Evolutionary conservation across 106 monocot species (phyloP).

Genomic region (Vanilla planifolia): DNA sequence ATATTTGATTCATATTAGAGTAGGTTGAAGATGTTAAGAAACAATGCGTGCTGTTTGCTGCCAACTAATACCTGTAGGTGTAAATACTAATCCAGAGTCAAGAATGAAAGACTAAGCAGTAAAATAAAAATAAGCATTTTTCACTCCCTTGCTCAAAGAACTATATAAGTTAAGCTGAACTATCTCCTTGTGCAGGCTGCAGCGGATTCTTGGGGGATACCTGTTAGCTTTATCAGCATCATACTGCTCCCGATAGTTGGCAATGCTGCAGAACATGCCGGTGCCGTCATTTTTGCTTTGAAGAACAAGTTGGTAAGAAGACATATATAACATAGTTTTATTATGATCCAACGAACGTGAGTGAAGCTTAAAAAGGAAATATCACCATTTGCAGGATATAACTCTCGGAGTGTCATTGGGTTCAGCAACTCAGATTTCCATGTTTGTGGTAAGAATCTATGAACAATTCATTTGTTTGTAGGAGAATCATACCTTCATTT

Average conservation of each 20-base stretch:
- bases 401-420: constrained; percentile 86
- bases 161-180: too few species aligned
- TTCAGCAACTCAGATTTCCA: constrained; percentile 81
- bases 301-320: constrained; percentile 80
- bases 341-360: neutral
- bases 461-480: neutral
- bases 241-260: constrained; percentile 79
- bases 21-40: too few species aligned
- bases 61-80: too few species aligned
- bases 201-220: constrained; percentile 48
- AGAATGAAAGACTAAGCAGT: too few species aligned
- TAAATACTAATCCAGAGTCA: too few species aligned
- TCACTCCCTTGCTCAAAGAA: too few species aligned
- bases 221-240: constrained; percentile 67
- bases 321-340: neutral
- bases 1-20: too few species aligned
- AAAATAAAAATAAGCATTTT: too few species aligned
- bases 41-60: too few species aligned
- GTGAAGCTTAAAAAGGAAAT: too few species aligned
- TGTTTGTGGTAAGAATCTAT: constrained; percentile 70
- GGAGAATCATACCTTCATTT: neutral
- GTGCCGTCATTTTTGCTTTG: constrained; percentile 82
- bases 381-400: constrained; percentile 50
- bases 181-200: constrained; percentile 30
- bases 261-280: constrained; percentile 88